phyloP scores from a whole-genome alignment of 169 alveolate species.

The Plasmodium adleri region DNA sequence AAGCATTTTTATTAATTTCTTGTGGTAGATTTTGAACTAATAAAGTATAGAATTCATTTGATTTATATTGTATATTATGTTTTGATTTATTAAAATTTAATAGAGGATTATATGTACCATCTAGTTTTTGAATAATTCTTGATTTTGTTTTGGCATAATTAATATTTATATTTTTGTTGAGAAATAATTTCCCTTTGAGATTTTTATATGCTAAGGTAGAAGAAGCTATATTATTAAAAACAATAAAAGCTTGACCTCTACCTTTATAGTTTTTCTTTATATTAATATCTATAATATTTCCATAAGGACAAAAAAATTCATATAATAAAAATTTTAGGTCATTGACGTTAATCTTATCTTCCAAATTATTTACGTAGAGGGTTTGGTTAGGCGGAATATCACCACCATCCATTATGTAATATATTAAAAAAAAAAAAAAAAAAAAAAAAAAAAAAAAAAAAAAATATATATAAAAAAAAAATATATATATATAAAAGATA shows the following conservation, averaged over 20 bases:
- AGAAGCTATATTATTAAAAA: constrained; percentile 84
- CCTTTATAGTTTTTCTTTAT: constrained; percentile 79
- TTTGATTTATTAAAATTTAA: constrained; percentile 39
- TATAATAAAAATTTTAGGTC: constrained; percentile 84
- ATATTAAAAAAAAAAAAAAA: not conserved
- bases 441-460: not conserved
- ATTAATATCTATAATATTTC: constrained; percentile 84
- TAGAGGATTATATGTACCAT: constrained; percentile 80
- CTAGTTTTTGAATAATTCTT: constrained; percentile 78
- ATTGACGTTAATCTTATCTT: constrained; percentile 83
- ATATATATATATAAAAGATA: not conserved
- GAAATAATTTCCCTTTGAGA: constrained; percentile 83
- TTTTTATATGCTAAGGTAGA: constrained; percentile 89
- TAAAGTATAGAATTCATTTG: constrained; percentile 77
- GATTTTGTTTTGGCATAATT: constrained; percentile 87
- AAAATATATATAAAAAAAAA: not conserved
- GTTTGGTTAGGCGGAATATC: constrained; percentile 90
- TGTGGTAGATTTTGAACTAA: constrained; percentile 89
- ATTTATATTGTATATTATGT: constrained; percentile 15
- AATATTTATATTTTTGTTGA: constrained; percentile 83
- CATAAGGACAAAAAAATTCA: constrained; percentile 88
- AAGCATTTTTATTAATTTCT: constrained; percentile 84
- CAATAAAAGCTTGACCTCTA: constrained; percentile 91
- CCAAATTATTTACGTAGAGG: constrained; percentile 86
- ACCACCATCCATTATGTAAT: constrained; percentile 23